Percentiles rank a stretch among this genome's conserved stretches.
These are phyloP conservation scores for Erysimum cheiri DNA, from an alignment of 441 rosid species.

Conservation along the genomic window DNA sequence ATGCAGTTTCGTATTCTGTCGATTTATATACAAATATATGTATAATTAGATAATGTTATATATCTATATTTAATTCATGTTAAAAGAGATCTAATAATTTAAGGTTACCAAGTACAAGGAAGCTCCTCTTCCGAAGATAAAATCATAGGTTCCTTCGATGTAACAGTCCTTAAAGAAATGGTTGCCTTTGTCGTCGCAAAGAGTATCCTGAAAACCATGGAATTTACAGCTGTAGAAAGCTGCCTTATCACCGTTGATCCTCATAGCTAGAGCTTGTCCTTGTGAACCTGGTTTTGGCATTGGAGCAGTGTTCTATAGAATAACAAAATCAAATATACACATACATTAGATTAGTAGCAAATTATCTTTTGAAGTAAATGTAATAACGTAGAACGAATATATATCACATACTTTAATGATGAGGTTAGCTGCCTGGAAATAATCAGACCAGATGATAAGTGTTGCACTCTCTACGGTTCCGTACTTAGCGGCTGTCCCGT, in stretches of 20 bases:
- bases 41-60: background rate
- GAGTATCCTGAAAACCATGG: conserved; percentile 70
- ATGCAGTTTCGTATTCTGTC: conserved; percentile 47
- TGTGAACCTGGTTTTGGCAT: conserved; percentile 48
- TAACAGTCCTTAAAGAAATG: conserved; percentile 76
- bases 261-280: conserved; percentile 71
- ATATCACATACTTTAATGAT: conserved; percentile 47
- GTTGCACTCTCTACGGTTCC: conserved; percentile 82
- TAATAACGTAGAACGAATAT: background rate
- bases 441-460: conserved; percentile 53
- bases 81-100: background rate
- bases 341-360: conserved; percentile 13
- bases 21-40: background rate
- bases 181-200: conserved; percentile 73
- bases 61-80: background rate
- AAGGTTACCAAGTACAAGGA: conserved; percentile 63
- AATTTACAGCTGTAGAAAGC: conserved; percentile 65
- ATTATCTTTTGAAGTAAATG: background rate
- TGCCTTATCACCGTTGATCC: conserved; percentile 59
- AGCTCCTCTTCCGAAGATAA: conserved; percentile 77
- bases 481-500: conserved; percentile 52
- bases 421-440: conserved; percentile 65
- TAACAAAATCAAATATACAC: background rate
- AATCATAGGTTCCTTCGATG: conserved; percentile 81
- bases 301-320: conserved; percentile 64